Evolutionary conservation across 805 yeast genomes (phyloP).

Genomic region (Zygosaccharomyces bailii): DNA sequence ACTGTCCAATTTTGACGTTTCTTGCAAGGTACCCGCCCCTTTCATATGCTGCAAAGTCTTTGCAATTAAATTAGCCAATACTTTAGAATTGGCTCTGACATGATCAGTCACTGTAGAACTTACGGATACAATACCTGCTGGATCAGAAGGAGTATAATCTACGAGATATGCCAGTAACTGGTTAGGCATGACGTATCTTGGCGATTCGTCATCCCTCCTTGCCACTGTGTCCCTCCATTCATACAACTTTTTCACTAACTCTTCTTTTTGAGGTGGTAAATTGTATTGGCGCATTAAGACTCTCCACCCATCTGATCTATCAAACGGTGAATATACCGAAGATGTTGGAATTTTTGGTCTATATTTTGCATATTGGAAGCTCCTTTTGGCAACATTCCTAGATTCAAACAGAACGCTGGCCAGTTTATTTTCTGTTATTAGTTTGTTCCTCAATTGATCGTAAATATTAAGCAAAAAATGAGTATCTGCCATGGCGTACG

Average conservation of each 20-base stretch:
- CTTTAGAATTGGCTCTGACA: conserved; percentile 56
- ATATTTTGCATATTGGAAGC: conserved; percentile 77
- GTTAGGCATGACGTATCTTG: conserved; percentile 79
- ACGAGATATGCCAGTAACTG: conserved; percentile 65
- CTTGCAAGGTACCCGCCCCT: conserved; percentile 3
- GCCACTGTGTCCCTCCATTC: conserved; percentile 84
- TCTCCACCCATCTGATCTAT: conserved; percentile 63
- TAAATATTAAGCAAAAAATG: conserved; percentile 82
- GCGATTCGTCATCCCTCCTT: conserved; percentile 75
- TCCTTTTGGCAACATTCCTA: conserved; percentile 70
- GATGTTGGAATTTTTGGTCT: conserved; percentile 40
- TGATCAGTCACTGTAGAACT: conserved; percentile 47
- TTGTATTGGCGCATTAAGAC: conserved; percentile 61
- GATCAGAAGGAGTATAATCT: conserved; percentile 53
- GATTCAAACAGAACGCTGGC: conserved; percentile 70
- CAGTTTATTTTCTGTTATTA: conserved; percentile 50
- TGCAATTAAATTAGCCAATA: conserved; percentile 56
- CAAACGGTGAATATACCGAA: conserved; percentile 48
- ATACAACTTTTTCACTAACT: conserved; percentile 57
- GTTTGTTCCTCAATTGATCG: conserved; percentile 63
- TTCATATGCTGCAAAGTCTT: conserved; percentile 34
- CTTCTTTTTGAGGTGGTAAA: conserved; percentile 51
- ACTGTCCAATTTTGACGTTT: neutral
- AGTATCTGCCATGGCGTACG: conserved; percentile 93
- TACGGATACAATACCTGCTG: conserved; percentile 50